phyloP scores from a whole-genome alignment of 768 basidiomycete genomes.

The Podaxis rugospora region DNA sequence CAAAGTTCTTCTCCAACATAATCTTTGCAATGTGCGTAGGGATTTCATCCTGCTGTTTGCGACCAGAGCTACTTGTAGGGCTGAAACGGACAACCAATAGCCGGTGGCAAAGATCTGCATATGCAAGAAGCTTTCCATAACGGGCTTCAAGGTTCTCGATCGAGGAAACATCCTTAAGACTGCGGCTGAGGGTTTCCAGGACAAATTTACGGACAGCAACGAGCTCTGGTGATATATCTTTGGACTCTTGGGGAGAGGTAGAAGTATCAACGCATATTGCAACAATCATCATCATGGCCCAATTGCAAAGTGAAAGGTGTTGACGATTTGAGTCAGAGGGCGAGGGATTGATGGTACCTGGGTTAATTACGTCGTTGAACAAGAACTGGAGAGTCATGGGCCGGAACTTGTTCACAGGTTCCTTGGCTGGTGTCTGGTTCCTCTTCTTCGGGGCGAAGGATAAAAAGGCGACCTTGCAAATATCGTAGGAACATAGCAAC shows the following conservation, averaged over 20 bases:
- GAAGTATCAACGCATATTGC: conserved; percentile 90
- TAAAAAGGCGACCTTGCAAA: conserved; percentile 85
- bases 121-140: conserved; percentile 85
- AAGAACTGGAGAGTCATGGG: conserved; percentile 73
- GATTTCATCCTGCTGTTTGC: conserved; percentile 64
- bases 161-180: conserved; percentile 73
- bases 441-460: conserved; percentile 72
- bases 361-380: conserved; percentile 78
- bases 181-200: conserved; percentile 81
- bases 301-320: conserved; percentile 66
- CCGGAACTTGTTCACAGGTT: conserved; percentile 52
- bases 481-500: conserved; percentile 86
- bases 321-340: conserved; percentile 50
- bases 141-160: conserved; percentile 63
- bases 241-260: conserved; percentile 51
- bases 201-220: conserved; percentile 91
- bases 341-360: conserved; percentile 65
- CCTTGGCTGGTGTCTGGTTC: conserved; percentile 58
- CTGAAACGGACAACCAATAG: conserved; percentile 79
- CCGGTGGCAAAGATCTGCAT: conserved; percentile 85
- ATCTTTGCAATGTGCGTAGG: conserved; percentile 92
- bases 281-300: conserved; percentile 87
- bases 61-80: conserved; percentile 32
- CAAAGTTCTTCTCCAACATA: conserved; percentile 98
- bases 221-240: conserved; percentile 75